Percentiles rank a stretch among this genome's conserved stretches.
Evolutionary conservation across 306 rosid species (phyloP).

Genomic region (Rosa multiflora): DNA sequence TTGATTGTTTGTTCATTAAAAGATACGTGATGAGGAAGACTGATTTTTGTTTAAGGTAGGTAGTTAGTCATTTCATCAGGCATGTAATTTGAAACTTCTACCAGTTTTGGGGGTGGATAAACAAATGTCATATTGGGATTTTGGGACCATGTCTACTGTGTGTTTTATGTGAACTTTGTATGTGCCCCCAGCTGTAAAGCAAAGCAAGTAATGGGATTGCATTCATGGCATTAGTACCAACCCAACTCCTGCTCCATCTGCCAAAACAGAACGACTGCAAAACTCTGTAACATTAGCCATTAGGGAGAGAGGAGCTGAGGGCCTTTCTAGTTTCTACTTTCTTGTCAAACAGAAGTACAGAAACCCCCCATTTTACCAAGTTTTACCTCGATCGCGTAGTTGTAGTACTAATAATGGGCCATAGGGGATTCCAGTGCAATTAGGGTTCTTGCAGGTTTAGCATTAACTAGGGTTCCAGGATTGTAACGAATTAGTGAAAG

Average conservation of each 20-base stretch:
- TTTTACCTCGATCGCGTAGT: neutral
- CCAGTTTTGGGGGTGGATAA: neutral
- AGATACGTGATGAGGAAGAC: neutral
- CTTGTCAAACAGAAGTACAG: neutral
- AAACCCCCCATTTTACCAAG: neutral
- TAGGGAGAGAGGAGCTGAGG: neutral
- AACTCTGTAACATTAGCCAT: neutral
- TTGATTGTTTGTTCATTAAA: neutral
- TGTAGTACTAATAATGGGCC: neutral
- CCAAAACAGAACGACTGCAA: neutral
- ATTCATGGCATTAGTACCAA: conserved; percentile 10
- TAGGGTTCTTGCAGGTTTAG: conserved; percentile 3
- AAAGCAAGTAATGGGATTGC: neutral
- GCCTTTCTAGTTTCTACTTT: neutral
- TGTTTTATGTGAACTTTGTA: conserved; percentile 16
- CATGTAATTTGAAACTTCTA: neutral
- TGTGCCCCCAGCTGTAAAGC: conserved; percentile 37
- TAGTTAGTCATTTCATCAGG: conserved; percentile 5
- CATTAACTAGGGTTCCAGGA: neutral
- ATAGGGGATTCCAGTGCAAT: neutral
- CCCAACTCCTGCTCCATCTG: neutral
- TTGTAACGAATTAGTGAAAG: neutral
- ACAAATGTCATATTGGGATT: neutral
- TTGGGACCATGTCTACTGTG: neutral
- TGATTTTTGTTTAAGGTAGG: conserved; percentile 6